Conservation (phyloP, 2,329 filamentous ascomycete species). For the Sarocladium oryzae region DNA sequence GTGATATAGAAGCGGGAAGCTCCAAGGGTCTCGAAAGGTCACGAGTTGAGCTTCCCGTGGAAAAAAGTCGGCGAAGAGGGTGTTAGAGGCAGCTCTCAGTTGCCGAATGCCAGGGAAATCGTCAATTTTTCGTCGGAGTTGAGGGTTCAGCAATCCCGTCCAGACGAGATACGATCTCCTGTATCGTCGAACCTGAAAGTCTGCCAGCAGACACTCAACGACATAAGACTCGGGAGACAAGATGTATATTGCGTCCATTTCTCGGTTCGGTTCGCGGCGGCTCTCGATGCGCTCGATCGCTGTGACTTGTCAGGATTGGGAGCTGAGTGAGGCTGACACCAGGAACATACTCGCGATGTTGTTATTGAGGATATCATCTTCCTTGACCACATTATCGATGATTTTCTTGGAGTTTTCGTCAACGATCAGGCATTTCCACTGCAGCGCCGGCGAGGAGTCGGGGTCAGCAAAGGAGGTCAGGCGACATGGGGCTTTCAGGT, state of each 20-base stretch:
- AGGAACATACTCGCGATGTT: slow-evolving; percentile 78
- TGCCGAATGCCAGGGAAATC: slow-evolving; percentile 61
- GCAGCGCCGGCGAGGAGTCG: slow-evolving; percentile 9
- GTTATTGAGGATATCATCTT: slow-evolving; percentile 95
- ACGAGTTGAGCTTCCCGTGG: slow-evolving; percentile 87
- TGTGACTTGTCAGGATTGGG: slow-evolving; percentile 30
- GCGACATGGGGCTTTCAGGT: neutral
- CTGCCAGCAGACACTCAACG: slow-evolving; percentile 88
- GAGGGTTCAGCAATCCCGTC: slow-evolving; percentile 68
- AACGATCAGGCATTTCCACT: slow-evolving; percentile 97
- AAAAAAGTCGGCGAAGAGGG: slow-evolving; percentile 81
- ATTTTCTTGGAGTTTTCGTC: slow-evolving; percentile 80
- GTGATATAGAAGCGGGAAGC: slow-evolving; percentile 88
- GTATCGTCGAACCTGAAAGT: slow-evolving; percentile 82
- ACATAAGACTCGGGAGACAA: slow-evolving; percentile 81
- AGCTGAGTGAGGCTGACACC: neutral
- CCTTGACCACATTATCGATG: slow-evolving; percentile 82
- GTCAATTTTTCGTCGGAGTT: slow-evolving; percentile 68
- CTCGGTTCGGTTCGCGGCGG: slow-evolving; percentile 70
- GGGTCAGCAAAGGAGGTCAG: neutral
- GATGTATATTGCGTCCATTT: slow-evolving; percentile 93
- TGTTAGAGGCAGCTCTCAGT: slow-evolving; percentile 72
- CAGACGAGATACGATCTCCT: slow-evolving; percentile 75
- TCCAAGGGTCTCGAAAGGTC: slow-evolving; percentile 91
- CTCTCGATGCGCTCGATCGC: slow-evolving; percentile 95